Evolutionary conservation across 1,284 basidiomycete genomes (phyloP).

Genomic region (Porodaedalea pini): DNA sequence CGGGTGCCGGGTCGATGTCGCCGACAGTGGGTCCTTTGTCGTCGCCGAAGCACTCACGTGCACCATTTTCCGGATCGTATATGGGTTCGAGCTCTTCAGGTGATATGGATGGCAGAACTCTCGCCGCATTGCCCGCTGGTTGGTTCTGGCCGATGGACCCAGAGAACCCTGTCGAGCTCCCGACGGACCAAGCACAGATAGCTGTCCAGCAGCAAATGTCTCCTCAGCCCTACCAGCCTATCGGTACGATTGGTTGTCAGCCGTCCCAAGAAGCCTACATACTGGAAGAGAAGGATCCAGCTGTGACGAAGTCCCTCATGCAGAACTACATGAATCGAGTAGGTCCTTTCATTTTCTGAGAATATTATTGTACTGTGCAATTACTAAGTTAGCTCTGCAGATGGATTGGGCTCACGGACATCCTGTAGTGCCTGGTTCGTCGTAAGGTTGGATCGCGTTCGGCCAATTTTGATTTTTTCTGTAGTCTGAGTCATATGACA

Average conservation of each 20-base stretch:
- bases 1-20: slow-evolving; percentile 22
- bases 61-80: slow-evolving; percentile 6
- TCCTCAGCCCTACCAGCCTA: slow-evolving; percentile 37
- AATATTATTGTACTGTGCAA: background rate
- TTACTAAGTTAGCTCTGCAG: background rate
- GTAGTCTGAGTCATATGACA: background rate
- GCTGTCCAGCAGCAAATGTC: slow-evolving; percentile 23
- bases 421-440: background rate
- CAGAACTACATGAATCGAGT: slow-evolving; percentile 41
- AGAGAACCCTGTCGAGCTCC: slow-evolving; percentile 40
- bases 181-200: slow-evolving; percentile 24
- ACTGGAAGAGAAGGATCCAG: slow-evolving; percentile 58
- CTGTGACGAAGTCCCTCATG: slow-evolving; percentile 31
- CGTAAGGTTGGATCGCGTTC: no score
- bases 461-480: no score
- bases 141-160: slow-evolving; percentile 76
- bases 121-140: slow-evolving; percentile 59
- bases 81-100: background rate
- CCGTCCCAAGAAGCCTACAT: slow-evolving; percentile 56
- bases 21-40: slow-evolving; percentile 26
- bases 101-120: slow-evolving; percentile 28
- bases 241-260: slow-evolving; percentile 49
- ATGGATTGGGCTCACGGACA: background rate
- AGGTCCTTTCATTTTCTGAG: slow-evolving; percentile 17
- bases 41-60: slow-evolving; percentile 11